phyloP scores from a whole-genome alignment of 2,329 filamentous ascomycete genomes.

The Keithomyces neogunnii region DNA sequence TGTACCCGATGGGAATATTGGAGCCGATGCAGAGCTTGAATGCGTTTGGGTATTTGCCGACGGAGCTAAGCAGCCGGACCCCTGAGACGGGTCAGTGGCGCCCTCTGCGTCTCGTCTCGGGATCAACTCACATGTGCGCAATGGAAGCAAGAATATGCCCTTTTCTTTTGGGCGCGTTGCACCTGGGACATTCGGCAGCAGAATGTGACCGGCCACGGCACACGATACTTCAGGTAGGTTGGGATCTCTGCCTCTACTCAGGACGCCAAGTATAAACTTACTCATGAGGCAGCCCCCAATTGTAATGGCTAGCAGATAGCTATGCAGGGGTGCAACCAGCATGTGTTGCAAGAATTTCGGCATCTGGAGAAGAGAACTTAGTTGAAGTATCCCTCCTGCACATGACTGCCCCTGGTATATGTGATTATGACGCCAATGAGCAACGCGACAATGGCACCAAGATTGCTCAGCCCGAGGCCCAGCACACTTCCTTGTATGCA shows the following conservation, averaged over 20 bases:
- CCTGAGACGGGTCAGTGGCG: conserved; percentile 1
- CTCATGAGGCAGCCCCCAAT: conserved; percentile 12
- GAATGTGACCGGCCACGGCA: conserved; percentile 9
- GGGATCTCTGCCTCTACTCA: not conserved
- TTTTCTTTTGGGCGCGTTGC: conserved; percentile 7
- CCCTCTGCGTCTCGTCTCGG: not conserved
- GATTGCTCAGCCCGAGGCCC: conserved; percentile 10
- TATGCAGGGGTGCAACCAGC: not conserved
- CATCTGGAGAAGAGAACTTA: not conserved
- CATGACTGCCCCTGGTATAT: conserved; percentile 10
- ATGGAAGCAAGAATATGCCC: conserved; percentile 9
- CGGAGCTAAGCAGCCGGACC: conserved; percentile 11
- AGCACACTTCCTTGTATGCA: conserved; percentile 12
- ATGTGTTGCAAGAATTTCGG: not conserved
- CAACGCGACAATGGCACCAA: conserved; percentile 11
- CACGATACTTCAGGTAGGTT: conserved; percentile 5
- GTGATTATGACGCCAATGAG: conserved; percentile 14
- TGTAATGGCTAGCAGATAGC: conserved; percentile 12
- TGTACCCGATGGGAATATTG: conserved; percentile 10
- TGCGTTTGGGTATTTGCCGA: conserved; percentile 12
- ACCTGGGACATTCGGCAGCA: conserved; percentile 11
- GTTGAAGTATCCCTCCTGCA: conserved; percentile 12
- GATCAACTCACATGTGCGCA: conserved; percentile 10
- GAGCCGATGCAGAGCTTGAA: conserved; percentile 13
- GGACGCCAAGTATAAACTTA: not conserved